Base-by-base conservation (phyloP, 2,329 filamentous ascomycete species). In the Ceratocystis smalleyi region DNA sequence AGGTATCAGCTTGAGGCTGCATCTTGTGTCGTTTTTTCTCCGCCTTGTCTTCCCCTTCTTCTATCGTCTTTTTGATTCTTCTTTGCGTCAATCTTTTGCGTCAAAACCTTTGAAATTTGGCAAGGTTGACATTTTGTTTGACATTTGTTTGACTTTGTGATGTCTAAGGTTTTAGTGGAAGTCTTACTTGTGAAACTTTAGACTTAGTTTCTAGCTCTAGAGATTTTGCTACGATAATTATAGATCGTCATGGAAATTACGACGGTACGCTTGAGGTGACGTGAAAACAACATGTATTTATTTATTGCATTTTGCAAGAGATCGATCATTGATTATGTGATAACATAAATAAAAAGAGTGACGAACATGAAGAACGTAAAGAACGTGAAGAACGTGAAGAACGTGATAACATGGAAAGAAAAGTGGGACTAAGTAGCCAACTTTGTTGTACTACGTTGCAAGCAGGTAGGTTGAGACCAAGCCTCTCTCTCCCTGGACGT, bases 111-210 rank as follows among this genome's bases (percentile, higher is more conserved):
- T 27, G 17, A n/a, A 40, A 40, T 15, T 40, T 35, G 17, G 17
- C 12, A 22, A 15, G 12, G 7, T 60, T 45, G 51, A 43, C 65
- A 17, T 65, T 61, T 64, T 51, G 5, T n/a, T 60, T 63, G 6
- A 62, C 57, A 30, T 62, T n/a, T 67, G n/a, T 62, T 64, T 45
- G 43, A 61, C 43, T 35, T 24, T 24, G n/a, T 19, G 30, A 32
- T 24, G 47, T 51, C 47, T 15, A 15, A 24, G 22, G 47, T 12
- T 51, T 49, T 51, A 24, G 47, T 51, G 47, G 12, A 51, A 7
- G 22, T 51, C 22, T 51, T 27, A 12, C 47, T 49, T 19, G 47
- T 19, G 45, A 47, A 22, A 24, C n/a, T 19, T 19, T 19, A 19
- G 47, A 49, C 47, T 10, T 49, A 22, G n/a, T 49, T 22, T 22